phyloP scores from a whole-genome alignment of 306 rosid species.

The Arachis stenosperma region DNA sequence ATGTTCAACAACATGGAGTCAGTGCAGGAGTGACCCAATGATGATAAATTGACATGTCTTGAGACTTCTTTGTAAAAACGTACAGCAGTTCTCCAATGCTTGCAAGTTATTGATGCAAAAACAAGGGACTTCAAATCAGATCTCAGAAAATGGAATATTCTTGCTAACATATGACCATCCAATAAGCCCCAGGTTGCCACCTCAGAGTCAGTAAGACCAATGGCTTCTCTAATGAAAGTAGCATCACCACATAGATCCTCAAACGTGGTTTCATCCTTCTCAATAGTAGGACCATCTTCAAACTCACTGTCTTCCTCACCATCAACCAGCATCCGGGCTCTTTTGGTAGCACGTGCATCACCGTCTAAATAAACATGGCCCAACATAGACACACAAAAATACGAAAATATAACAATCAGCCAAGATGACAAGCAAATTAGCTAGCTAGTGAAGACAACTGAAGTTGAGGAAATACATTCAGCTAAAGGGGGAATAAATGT shows the following conservation, averaged over 20 bases:
- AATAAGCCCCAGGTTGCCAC: slow-evolving; percentile 75
- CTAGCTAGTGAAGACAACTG: slow-evolving; percentile 5
- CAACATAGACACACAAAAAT: slow-evolving; percentile 34
- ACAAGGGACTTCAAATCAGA: slow-evolving; percentile 76
- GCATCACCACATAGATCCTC: slow-evolving; percentile 78
- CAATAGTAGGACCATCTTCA: slow-evolving; percentile 57
- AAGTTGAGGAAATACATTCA: background rate
- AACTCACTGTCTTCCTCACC: slow-evolving; percentile 72
- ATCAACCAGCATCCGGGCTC: slow-evolving; percentile 70
- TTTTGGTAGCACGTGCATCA: slow-evolving; percentile 73
- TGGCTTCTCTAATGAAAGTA: slow-evolving; percentile 51
- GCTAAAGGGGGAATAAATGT: slow-evolving; percentile 9
- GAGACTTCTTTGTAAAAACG: slow-evolving; percentile 74
- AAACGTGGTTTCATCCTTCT: slow-evolving; percentile 61
- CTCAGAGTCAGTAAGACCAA: slow-evolving; percentile 51
- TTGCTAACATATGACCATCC: slow-evolving; percentile 73
- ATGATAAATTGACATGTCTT: slow-evolving; percentile 76
- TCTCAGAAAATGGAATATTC: slow-evolving; percentile 80
- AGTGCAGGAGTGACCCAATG: slow-evolving; percentile 76
- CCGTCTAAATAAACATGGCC: slow-evolving; percentile 58
- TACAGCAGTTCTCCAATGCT: slow-evolving; percentile 84
- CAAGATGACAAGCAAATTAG: slow-evolving; percentile 12
- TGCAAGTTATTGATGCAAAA: slow-evolving; percentile 82
- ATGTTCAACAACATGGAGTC: slow-evolving; percentile 66
- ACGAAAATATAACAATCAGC: slow-evolving; percentile 1